phyloP scores from a whole-genome alignment of 2,329 filamentous ascomycete species.

The Cryphonectria radicalis region DNA sequence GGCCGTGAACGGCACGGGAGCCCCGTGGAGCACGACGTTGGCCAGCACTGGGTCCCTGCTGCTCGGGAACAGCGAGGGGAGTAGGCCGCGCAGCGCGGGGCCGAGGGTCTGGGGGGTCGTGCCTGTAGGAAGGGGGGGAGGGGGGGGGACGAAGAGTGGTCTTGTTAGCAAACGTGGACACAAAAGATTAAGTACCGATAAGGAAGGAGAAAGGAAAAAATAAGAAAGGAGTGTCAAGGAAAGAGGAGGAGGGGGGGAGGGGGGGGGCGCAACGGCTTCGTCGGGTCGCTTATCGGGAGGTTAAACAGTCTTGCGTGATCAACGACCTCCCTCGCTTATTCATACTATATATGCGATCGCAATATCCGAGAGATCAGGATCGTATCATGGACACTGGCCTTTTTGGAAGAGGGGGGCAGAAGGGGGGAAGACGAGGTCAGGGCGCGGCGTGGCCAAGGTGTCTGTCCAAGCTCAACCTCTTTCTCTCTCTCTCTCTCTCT shows the following conservation, averaged over 20 bases:
- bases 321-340: not conserved
- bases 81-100: constrained; percentile 71
- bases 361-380: not conserved
- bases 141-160: not conserved
- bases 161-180: not conserved
- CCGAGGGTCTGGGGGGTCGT: constrained; percentile 63
- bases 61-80: constrained; percentile 87
- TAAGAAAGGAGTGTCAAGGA: not conserved
- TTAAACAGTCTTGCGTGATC: not conserved
- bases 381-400: constrained; percentile 21
- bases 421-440: constrained; percentile 44
- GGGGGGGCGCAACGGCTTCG: not conserved
- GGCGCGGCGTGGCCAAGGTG: not conserved
- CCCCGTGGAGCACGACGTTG: constrained; percentile 84
- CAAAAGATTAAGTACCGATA: not conserved
- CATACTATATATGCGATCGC: not conserved
- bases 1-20: constrained; percentile 77
- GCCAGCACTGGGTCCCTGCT: constrained; percentile 83
- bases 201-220: not conserved
- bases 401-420: constrained; percentile 59
- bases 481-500: not conserved
- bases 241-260: no score
- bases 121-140: constrained; percentile 22
- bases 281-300: not conserved
- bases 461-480: no score